Evolutionary conservation across 495 filamentous ascomycete species (phyloP), one percentile per base, ranked within the genome.

Genomic region (Pyrenopolyporus hunteri): DNA sequence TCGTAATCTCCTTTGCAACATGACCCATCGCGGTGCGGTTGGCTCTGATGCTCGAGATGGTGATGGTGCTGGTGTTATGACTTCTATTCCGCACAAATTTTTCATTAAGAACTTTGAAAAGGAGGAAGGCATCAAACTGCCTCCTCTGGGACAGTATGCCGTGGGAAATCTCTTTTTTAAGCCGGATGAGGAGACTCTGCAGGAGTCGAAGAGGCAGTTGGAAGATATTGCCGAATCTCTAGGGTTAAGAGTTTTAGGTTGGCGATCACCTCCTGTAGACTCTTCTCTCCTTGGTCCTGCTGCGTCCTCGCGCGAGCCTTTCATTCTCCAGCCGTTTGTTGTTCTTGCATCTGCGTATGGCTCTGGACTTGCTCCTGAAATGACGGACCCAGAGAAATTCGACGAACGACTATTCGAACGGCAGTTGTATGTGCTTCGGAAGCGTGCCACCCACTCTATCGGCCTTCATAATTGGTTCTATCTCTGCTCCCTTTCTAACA

Each of bases 401-500:
- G 89, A 97, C 75, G 87, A 91, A 69, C 83, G 83, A 65, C 82
- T 83, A 31, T 99, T 99, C 74, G 95, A 98, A 74, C 83, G 89
- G 42, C 94, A 99, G 75, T 83, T 99, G 35, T 99, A 93, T 71
- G 82, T 99, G 50, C 82, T 99, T 48, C 88, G 94, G 59, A 99
- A 99, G 85, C 87, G 92, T 62, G 89, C 91, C 16, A 97, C 93
- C 7, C 92, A 97, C 76, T 86, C 90, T 57, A 93, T 97, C 71
- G 94, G 95, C 36, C 82, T 97, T 14, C 91, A 94, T 74, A 98
- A 97, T 73, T 99, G 94, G 94, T 99, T 97, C 82, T 99, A 99
- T 73, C 79, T 98, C 37, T 98, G 93, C 82, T 97, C 93, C 29
- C 81, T 99, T 60, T 96, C 91, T 74, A 98, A 96, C 84, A 92